Evolutionary conservation across 176 grass and related monocot genomes (phyloP), one percentile per base, ranked within the genome.

Genomic region (Oryza australiensis): DNA sequence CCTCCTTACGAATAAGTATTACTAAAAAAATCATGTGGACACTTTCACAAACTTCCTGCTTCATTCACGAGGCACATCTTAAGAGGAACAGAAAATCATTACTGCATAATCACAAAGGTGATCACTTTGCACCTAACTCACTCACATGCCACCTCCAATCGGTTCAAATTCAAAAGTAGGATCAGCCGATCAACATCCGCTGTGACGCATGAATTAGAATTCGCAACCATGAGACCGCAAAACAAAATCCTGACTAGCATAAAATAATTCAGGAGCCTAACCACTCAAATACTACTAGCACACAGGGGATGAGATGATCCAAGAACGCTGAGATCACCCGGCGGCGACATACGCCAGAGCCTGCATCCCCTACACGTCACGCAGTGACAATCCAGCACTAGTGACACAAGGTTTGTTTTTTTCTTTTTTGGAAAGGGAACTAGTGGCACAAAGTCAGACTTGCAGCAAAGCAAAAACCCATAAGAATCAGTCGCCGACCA

Each of bases 241-340:
- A 26, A 11, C 49, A 40, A 7, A 76, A 11, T 71, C 13, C 12
- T 41, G 72, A 23, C 11, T 1, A 9, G 23, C 22, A 59, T 6
- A n/a, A 23, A 40, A 60, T 35, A 68, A 5, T 49, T 82, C n/a
- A 74, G 68, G 41, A 37, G 7, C 35, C 57, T 51, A 77, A 66
- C 27, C 40, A 62, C 43, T 73, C 55, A 24, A 73, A 5, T 16
- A 4, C 32, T n/a, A 20, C 11, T 22, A 51, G 9, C 37, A 59
- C 22, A 49, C 82, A 68, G 73, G 7, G 40, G 42, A 79, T 46
- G 0, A 51, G 66, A 72, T 66, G 72, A 83, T 18, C 33, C 45
- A 86, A 68, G 30, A 62, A 59, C 60, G 80, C 48, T 74, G 74
- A 69, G 37, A 64, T 86, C 88, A 73, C 64, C 32, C 4, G 14